Percentiles rank a stretch among this genome's conserved stretches.
Evolutionary conservation across 306 rosid species (phyloP).

Genomic region (Acmispon strigosus): DNA sequence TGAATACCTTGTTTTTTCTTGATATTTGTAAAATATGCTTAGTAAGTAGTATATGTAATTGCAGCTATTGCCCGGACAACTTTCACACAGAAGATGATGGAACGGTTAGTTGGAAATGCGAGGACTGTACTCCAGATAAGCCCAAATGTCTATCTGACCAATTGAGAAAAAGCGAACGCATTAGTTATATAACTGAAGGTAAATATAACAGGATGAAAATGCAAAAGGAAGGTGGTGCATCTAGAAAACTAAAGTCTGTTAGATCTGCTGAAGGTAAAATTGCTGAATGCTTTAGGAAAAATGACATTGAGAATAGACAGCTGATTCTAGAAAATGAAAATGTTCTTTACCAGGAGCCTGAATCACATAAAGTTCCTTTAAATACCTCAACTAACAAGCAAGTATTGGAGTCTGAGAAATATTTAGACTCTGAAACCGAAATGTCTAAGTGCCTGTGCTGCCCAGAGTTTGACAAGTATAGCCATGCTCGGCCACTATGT

Average conservation of each 20-base stretch:
- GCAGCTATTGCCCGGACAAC: constrained; percentile 24
- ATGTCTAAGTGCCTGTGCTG: not conserved
- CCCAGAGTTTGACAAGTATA: not conserved
- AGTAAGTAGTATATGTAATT: not conserved
- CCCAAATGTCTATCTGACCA: not conserved
- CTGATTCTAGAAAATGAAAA: not conserved
- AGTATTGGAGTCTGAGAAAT: not conserved
- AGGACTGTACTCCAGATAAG: constrained; percentile 17
- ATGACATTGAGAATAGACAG: not conserved
- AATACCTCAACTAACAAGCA: not conserved
- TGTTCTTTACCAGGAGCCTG: not conserved
- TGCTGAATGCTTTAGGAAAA: not conserved
- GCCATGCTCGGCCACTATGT: constrained; percentile 6
- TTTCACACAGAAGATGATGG: constrained; percentile 13
- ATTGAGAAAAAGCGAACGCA: constrained; percentile 23
- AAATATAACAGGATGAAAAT: constrained; percentile 15
- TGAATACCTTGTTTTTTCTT: not conserved
- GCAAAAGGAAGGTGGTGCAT: not conserved
- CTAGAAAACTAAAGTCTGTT: not conserved
- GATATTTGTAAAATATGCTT: not conserved
- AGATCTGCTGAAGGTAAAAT: not conserved
- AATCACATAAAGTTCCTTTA: not conserved
- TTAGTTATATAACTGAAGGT: constrained; percentile 15
- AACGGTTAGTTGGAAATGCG: constrained; percentile 24
- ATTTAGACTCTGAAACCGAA: not conserved